These are phyloP conservation scores for Fraxinus sp. DNA, from an alignment of 305 asterid species.

Conservation along the genomic window DNA sequence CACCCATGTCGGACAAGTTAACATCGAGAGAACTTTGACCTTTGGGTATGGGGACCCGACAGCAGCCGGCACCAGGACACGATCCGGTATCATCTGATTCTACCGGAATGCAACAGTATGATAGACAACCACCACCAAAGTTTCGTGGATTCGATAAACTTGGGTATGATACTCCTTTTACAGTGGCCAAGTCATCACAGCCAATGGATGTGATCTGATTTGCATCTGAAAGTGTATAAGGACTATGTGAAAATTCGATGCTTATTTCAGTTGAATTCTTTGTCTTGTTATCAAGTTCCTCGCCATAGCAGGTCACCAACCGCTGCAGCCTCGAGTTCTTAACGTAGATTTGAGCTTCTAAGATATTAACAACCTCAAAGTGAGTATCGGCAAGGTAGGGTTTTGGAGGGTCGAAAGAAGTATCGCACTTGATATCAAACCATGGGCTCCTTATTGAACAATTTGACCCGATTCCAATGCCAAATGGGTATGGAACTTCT, in stretches of 20 bases:
- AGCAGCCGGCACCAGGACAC: not conserved
- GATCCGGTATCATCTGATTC: not conserved
- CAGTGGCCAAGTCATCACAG: slow-evolving; percentile 24
- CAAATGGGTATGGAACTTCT: not conserved
- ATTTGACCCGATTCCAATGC: not conserved
- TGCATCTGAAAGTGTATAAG: not conserved
- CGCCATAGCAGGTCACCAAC: not conserved
- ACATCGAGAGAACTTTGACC: not conserved
- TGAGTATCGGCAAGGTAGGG: not conserved
- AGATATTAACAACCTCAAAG: not conserved
- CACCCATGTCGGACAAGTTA: not conserved
- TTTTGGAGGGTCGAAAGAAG: not conserved
- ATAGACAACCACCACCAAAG: not conserved
- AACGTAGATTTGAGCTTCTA: not conserved
- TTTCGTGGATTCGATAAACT: not conserved
- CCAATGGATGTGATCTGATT: slow-evolving; percentile 12
- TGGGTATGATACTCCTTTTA: not conserved
- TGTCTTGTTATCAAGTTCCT: not conserved
- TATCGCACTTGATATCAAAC: not conserved
- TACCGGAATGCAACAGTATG: not conserved
- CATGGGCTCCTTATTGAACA: not conserved
- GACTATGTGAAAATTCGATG: not conserved
- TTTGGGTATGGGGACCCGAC: not conserved
- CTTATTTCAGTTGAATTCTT: not conserved
- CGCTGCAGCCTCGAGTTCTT: not conserved